phyloP scores from a whole-genome alignment of 2,329 filamentous ascomycete genomes.

The Fusarium sp. region DNA sequence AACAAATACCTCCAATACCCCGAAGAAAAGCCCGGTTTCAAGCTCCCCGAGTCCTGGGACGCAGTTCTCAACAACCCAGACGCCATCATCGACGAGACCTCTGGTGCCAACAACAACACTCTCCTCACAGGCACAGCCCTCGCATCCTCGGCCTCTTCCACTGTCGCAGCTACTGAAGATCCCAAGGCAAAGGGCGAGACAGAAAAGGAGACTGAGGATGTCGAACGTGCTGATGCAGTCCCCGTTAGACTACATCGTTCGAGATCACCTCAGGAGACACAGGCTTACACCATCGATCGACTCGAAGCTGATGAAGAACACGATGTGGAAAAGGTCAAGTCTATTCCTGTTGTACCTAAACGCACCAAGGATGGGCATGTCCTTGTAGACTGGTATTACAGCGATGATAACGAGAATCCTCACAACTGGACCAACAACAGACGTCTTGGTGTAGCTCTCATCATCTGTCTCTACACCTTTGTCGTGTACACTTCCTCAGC shows the following conservation, averaged over 20 bases:
- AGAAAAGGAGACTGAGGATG: conserved; percentile 28
- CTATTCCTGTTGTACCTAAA: conserved; percentile 60
- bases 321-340: conserved; percentile 56
- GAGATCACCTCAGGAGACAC: conserved; percentile 41
- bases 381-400: conserved; percentile 66
- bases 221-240: conserved; percentile 18
- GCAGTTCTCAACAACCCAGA: conserved; percentile 50
- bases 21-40: conserved; percentile 67
- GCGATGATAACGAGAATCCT: conserved; percentile 66
- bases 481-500: conserved; percentile 65
- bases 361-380: conserved; percentile 62
- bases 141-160: conserved; percentile 42
- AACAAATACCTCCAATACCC: conserved; percentile 68
- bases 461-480: conserved; percentile 69
- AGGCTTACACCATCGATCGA: conserved; percentile 35
- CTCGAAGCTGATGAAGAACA: conserved; percentile 50
- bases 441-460: conserved; percentile 54
- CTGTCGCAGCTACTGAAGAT: conserved; percentile 34
- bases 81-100: conserved; percentile 28
- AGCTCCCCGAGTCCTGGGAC: conserved; percentile 58
- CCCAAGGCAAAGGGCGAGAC: conserved; percentile 23
- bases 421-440: conserved; percentile 64
- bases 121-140: conserved; percentile 28
- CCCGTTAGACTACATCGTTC: conserved; percentile 38
- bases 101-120: conserved; percentile 10